Evolutionary conservation across 2,329 filamentous ascomycete genomes (phyloP), one percentile per base, ranked within the genome.

Genomic region (Coleophoma cylindrospora): DNA sequence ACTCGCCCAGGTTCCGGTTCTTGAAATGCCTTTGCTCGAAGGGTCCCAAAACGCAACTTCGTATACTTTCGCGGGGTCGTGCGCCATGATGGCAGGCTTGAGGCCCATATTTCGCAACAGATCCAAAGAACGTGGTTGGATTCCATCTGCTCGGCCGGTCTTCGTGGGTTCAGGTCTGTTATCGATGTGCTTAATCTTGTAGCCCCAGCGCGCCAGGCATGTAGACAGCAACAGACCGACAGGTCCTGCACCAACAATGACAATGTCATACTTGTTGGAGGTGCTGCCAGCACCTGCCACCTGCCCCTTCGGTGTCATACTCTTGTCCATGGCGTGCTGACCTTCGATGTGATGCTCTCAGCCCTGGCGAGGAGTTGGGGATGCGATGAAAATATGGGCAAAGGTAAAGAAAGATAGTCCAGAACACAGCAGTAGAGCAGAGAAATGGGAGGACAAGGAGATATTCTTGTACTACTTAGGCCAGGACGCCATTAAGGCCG

Each of bases 121-220:
- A 61, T 96, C 91, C 21, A 95, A 76, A 0, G 91, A 95, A 37
- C 91, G 84, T 36, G 91, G 91, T 71, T 96, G 91, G 51, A 96
- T 95, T 54, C 90, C 91, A 69, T 96, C 91, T 50, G 91, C 91
- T 56, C 91, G 87, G 48, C 91, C 91, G 17, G 90, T 95, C 2
- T 82, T 74, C 12, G 91, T 96, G 14, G 91, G 91, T 62, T 92
- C 87, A 2, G 89, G 76, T 52, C 91, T 80, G 70, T 95, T 95
- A 71, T 96, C 91, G 64, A 96, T 90, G 70, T 96, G 90, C 75
- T 92, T 95, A 69, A 96, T 89, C 68, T 83, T 90, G 76, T 96
- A 96, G 17, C 91, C 91, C 89, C 91, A 96, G 73, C 91, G 79
- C 53, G 89, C 88, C 54, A 96, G 79, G 65, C 88, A 92, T 32